phyloP scores from a whole-genome alignment of 768 basidiomycete genomes.

The Chalciporus pseudorubinellus region DNA sequence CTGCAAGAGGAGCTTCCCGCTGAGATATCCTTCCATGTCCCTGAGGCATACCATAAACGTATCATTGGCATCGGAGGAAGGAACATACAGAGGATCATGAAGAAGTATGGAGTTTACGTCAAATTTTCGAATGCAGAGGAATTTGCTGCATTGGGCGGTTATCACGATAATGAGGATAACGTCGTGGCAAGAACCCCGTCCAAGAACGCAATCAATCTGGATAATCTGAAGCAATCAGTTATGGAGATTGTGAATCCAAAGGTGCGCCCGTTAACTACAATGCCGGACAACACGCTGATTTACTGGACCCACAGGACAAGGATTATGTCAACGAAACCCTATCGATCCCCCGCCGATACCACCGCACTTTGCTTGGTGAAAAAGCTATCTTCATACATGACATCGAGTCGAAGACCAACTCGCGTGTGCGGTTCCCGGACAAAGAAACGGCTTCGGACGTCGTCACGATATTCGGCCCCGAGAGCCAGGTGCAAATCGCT shows the following conservation, averaged over 20 bases:
- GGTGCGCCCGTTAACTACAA: slow-evolving; percentile 43
- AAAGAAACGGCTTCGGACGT: slow-evolving; percentile 94
- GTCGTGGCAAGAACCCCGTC: slow-evolving; percentile 97
- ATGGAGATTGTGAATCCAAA: slow-evolving; percentile 98
- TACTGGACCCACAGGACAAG: slow-evolving; percentile 65
- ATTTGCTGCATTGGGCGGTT: slow-evolving; percentile 91
- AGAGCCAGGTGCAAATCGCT: slow-evolving; percentile 95
- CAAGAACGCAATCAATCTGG: slow-evolving; percentile 94
- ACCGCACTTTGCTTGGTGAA: slow-evolving; percentile 92
- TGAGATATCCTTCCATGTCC: slow-evolving; percentile 98
- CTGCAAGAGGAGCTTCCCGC: slow-evolving; percentile 98
- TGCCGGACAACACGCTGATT: background rate
- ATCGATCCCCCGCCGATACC: slow-evolving; percentile 91
- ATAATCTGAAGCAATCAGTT: slow-evolving; percentile 91
- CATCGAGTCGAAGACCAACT: slow-evolving; percentile 96
- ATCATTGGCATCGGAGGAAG: slow-evolving; percentile 98
- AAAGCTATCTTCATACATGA: slow-evolving; percentile 97
- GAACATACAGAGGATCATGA: slow-evolving; percentile 99
- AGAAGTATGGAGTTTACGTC: slow-evolving; percentile 99
- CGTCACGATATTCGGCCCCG: slow-evolving; percentile 95
- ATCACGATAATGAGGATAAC: slow-evolving; percentile 97
- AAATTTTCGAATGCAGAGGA: slow-evolving; percentile 99
- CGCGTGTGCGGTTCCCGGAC: slow-evolving; percentile 86
- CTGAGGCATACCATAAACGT: slow-evolving; percentile 96
- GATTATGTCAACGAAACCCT: slow-evolving; percentile 94